Evolutionary conservation across 176 grass and related monocot genomes (phyloP), one percentile per base, ranked within the genome.

Genomic region (sorghum (Sorghum bicolor)): DNA sequence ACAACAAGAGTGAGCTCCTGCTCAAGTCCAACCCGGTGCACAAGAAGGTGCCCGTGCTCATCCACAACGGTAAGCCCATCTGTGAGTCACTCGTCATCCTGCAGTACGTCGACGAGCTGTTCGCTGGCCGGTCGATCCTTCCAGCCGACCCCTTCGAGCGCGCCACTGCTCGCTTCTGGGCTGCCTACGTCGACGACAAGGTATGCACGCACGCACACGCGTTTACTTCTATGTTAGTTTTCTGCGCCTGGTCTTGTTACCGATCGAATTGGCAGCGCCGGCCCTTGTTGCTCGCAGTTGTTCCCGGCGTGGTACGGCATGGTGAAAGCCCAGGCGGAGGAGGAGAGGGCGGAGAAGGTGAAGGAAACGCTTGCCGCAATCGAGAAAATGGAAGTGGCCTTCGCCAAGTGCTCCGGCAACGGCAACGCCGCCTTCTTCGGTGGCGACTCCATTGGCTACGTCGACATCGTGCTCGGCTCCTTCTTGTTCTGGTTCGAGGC

Each of bases 1-100:
- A 2, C 4, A 53, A 69, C 78, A 76, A 76, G 74, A 76, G 74
- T 7, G 74, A 76, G 20, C 50, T 24, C 74, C 50, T 74, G 7
- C 72, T 93, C 28, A 10, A n/a, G 20, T 74, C 16, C 72, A 97
- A 93, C 81, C 89, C 94, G 0, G 77, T 93, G 14, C 70, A 97
- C 88, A 85, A 91, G 65, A 83, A 84, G 72, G 82, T 96, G 2
- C 94, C 94, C 24, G 88, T 91, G 67, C 80, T 96, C 65, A 86
- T 96, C 79, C 91, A 96, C 86, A 31, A 57, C 47, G 73, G 73
- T 2, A 57, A 36, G 19, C 73, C 73, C 19, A 6, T 76, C 45
- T 76, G 74, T 1, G 74, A 76, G 20, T 58, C 74, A 2, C 50
- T 37, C 20, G 11, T 76, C 50, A 53, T 76, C 74, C 1, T 76